Conservation (phyloP, 306 rosid genomes). For the Lathyrus aphaca region DNA sequence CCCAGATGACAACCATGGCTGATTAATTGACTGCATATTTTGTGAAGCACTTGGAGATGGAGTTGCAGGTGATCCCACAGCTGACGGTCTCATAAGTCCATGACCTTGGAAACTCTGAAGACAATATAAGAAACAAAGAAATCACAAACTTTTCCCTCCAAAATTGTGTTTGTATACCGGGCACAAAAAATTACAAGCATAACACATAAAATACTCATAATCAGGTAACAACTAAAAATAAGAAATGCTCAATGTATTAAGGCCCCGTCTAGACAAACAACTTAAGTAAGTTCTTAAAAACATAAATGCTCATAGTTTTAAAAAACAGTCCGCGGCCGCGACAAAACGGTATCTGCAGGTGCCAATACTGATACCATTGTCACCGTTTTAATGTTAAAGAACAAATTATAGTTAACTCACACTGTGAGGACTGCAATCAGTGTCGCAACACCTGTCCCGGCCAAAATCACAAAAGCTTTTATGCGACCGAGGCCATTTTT, state of each 20-base stretch:
- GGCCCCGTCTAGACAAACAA: background rate
- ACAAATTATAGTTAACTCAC: too few species aligned
- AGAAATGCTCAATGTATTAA: background rate
- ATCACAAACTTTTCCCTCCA: background rate
- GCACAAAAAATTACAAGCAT: constrained; percentile 11
- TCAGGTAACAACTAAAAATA: background rate
- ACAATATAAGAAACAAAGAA: constrained; percentile 33
- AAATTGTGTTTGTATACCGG: background rate
- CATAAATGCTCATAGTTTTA: background rate
- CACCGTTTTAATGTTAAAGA: too few species aligned
- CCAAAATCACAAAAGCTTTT: too few species aligned
- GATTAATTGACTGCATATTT: constrained; percentile 66
- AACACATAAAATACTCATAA: constrained; percentile 11
- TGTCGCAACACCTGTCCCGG: too few species aligned
- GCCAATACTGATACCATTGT: too few species aligned
- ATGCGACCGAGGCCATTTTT: too few species aligned
- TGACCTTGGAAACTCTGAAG: constrained; percentile 85
- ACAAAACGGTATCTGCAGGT: too few species aligned
- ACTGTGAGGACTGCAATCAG: too few species aligned
- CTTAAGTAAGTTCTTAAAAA: background rate
- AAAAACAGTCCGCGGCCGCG: too few species aligned
- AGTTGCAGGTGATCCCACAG: constrained; percentile 66
- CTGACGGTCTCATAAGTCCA: constrained; percentile 64
- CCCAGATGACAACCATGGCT: constrained; percentile 90
- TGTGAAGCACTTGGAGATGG: constrained; percentile 68